Percentiles rank a stretch among this genome's conserved stretches.
Evolutionary conservation across 1,284 basidiomycete genomes (phyloP).

Genomic region (Cutaneotrichosporon sp.): DNA sequence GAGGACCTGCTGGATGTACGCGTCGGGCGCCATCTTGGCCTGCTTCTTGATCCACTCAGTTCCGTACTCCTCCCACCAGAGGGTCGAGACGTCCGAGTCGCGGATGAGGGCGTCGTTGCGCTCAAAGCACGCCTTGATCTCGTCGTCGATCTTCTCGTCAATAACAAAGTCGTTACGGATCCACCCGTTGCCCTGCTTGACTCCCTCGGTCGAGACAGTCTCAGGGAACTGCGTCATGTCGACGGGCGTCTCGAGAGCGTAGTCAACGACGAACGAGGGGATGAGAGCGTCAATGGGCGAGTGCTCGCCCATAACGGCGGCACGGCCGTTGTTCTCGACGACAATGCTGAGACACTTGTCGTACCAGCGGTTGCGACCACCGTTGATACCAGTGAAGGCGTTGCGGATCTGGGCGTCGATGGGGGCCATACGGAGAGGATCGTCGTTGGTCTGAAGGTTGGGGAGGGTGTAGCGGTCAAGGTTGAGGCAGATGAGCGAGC

Average conservation of each 20-base stretch:
- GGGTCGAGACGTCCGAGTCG: slow-evolving; percentile 76
- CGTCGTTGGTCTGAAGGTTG: slow-evolving; percentile 50
- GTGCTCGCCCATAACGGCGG: slow-evolving; percentile 88
- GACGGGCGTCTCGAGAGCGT: slow-evolving; percentile 64
- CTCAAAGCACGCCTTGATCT: slow-evolving; percentile 60
- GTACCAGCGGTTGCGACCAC: slow-evolving; percentile 80
- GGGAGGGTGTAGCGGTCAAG: slow-evolving; percentile 54
- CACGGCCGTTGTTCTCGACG: slow-evolving; percentile 79
- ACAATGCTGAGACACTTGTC: slow-evolving; percentile 83
- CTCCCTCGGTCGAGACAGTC: slow-evolving; percentile 14
- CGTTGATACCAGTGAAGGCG: slow-evolving; percentile 62
- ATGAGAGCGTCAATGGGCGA: slow-evolving; percentile 87
- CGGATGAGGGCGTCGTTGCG: slow-evolving; percentile 62
- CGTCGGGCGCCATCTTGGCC: slow-evolving; percentile 79
- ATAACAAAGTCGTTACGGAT: slow-evolving; percentile 69
- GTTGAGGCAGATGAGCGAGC: slow-evolving; percentile 69
- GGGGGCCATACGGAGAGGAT: slow-evolving; percentile 50
- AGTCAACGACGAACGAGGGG: slow-evolving; percentile 85
- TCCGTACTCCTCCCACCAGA: slow-evolving; percentile 84
- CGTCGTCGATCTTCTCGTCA: slow-evolving; percentile 59
- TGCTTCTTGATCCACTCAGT: slow-evolving; percentile 82
- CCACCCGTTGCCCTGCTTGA: slow-evolving; percentile 52
- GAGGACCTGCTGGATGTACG: slow-evolving; percentile 86
- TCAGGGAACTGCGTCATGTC: slow-evolving; percentile 52
- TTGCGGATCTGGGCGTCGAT: slow-evolving; percentile 76